Base-by-base conservation (phyloP, 345 rosid genomes). In the Bruguiera gymnorhiza region DNA sequence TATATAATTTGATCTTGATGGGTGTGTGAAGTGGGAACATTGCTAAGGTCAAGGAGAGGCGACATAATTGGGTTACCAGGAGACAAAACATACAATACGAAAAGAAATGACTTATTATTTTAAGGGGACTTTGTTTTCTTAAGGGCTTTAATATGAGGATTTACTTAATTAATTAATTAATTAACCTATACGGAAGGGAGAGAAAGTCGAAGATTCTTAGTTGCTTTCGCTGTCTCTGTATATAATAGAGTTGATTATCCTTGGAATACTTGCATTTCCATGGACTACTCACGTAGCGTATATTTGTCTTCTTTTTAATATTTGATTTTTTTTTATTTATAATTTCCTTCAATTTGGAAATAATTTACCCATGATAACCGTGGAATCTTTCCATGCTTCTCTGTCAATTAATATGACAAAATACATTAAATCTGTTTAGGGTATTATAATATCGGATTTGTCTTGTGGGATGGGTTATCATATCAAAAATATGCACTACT, bases 1-100 rank as follows among this genome's bases (percentile, higher is more conserved):
- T 75, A 39, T 24, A 56, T 60, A 78, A 32, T 68, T 75, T 53
- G 73, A 76, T 76, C 58, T 32, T 78, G 78, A 66, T 83, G 78
- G 79, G 67, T 73, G 13, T 69, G 67, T 73, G 83, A 80, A 76
- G 55, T 60, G 74, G 69, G 82, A 39, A 75, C 84, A 65, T 63
- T 68, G 73, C 79, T 70, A 75, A 76, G 80, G 86, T 80, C 87
- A 83, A 82, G 75, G 73, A 62, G 21, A 4, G 69, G 66, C 68
- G 76, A 68, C 70, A 70, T 81, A 62, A 78, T 72, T 72, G 74
- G 27, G 60, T 68, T 73, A 62, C 71, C 77, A 66, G 66, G 53
- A 72, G 82, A 80, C 84, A 79, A 80, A 75, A 55, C 21, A 36
- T 27, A 68, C 10, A 56, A 50, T 24, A 70, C 27, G 16, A 63